Evolutionary conservation across 2,329 filamentous ascomycete genomes (phyloP).

Genomic region (Lithohypha guttulata): DNA sequence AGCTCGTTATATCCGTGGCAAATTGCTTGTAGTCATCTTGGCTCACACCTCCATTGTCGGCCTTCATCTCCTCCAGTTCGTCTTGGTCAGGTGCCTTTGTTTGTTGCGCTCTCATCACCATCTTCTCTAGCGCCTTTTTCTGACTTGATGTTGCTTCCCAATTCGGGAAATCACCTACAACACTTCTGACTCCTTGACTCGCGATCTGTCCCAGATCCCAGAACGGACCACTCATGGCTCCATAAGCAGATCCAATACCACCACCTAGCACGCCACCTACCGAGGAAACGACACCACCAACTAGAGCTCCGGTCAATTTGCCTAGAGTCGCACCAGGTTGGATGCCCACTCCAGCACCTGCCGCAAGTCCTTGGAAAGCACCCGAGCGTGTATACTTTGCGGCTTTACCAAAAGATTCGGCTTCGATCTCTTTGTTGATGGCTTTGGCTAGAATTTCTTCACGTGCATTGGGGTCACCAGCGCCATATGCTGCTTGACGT

Average conservation of each 20-base stretch:
- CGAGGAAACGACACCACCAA: constrained; percentile 13
- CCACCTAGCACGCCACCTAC: constrained; percentile 9
- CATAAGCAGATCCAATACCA: constrained; percentile 13
- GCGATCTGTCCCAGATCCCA: constrained; percentile 15
- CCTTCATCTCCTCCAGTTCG: constrained; percentile 11
- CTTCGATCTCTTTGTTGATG: constrained; percentile 32
- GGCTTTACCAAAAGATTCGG: constrained; percentile 32
- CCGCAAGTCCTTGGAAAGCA: constrained; percentile 31
- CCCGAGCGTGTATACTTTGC: constrained; percentile 31
- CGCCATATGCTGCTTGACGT: constrained; percentile 31
- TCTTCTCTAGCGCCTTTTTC: constrained; percentile 14
- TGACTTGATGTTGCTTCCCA: constrained; percentile 13
- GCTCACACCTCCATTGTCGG: constrained; percentile 10
- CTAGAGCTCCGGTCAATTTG: constrained; percentile 12
- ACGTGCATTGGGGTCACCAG: constrained; percentile 29
- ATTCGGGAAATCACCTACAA: constrained; percentile 12
- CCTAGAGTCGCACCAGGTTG: constrained; percentile 13
- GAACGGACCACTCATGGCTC: constrained; percentile 12
- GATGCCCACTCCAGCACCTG: constrained; percentile 29
- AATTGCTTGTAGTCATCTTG: constrained; percentile 11
- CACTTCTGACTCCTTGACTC: constrained; percentile 12
- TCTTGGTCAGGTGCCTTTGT: constrained; percentile 10
- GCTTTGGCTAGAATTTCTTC: constrained; percentile 31
- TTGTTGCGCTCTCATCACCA: constrained; percentile 12
- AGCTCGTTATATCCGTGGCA: constrained; percentile 12